A percentile compares a stretch with the other conserved stretches of the same genome.
Evolutionary conservation across 495 filamentous ascomycete genomes (phyloP).

Genomic region (Hypoxylon fragiforme): DNA sequence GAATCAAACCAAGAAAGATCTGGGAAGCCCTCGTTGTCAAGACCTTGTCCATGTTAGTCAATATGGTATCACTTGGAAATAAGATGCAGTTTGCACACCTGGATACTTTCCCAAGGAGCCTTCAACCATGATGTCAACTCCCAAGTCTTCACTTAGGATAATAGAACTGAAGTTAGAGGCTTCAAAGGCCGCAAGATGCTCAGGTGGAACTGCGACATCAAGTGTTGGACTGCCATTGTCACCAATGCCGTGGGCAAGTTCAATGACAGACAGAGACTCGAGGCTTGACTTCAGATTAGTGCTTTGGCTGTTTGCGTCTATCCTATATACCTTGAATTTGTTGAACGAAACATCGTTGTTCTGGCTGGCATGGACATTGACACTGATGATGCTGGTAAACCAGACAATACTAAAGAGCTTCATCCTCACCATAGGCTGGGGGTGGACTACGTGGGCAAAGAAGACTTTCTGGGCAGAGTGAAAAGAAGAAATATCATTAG

Average conservation of each 20-base stretch:
- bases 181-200: conserved; percentile 42
- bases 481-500: no score
- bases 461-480: no score
- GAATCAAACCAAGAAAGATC: conserved; percentile 57
- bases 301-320: neutral
- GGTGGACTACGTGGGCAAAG: no score
- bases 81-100: conserved; percentile 2
- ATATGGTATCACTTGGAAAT: neutral
- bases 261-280: conserved; percentile 28
- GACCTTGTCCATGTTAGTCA: conserved; percentile 12
- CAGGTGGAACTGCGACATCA: conserved; percentile 50
- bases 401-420: conserved; percentile 8
- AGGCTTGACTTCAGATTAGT: conserved; percentile 1
- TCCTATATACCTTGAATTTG: conserved; percentile 14
- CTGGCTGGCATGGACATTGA: neutral
- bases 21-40: conserved; percentile 22
- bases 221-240: conserved; percentile 3
- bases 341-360: neutral
- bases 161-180: conserved; percentile 33
- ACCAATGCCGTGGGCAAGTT: conserved; percentile 17
- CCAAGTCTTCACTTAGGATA: conserved; percentile 51
- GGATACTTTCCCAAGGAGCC: conserved; percentile 16
- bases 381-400: neutral
- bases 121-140: conserved; percentile 47
- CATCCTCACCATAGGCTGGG: neutral